phyloP scores from a whole-genome alignment of 2,329 filamentous ascomycete genomes.

The Fusarium sp. region DNA sequence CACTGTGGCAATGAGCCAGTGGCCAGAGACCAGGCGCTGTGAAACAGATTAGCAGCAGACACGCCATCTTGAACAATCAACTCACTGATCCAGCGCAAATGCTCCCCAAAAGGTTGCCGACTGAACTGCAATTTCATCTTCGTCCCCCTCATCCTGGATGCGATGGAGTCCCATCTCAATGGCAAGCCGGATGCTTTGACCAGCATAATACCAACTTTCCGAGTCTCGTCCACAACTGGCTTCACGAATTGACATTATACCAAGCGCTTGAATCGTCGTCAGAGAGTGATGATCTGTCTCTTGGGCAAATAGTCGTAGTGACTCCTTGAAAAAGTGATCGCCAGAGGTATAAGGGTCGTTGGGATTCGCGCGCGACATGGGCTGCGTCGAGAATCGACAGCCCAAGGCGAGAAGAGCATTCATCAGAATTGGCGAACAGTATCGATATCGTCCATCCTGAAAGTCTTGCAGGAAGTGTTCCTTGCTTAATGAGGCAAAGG shows the following conservation, averaged over 20 bases:
- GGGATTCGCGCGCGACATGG: constrained; percentile 70
- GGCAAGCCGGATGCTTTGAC: constrained; percentile 77
- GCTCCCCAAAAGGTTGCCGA: constrained; percentile 71
- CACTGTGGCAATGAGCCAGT: constrained; percentile 71
- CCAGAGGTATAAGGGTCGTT: constrained; percentile 73
- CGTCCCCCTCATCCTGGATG: constrained; percentile 57
- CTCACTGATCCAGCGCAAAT: constrained; percentile 72
- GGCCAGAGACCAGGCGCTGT: constrained; percentile 72
- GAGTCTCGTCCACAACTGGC: constrained; percentile 78
- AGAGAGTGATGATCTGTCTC: constrained; percentile 69
- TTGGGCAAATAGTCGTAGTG: constrained; percentile 67
- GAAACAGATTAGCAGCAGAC: constrained; percentile 31
- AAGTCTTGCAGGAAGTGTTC: constrained; percentile 78
- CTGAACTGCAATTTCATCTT: constrained; percentile 68
- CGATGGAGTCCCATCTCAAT: constrained; percentile 78
- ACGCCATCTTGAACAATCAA: constrained; percentile 14
- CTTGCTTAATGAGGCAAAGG: constrained; percentile 77
- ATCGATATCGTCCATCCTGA: constrained; percentile 66
- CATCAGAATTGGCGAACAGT: constrained; percentile 74
- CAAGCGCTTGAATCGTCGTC: constrained; percentile 79
- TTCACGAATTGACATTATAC: constrained; percentile 80
- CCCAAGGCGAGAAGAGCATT: constrained; percentile 74
- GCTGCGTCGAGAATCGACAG: constrained; percentile 75
- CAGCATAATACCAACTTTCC: constrained; percentile 77
- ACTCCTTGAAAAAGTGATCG: constrained; percentile 80